phyloP scores from a whole-genome alignment of 192 early-diverging fungal genomes.

The Gorgonomyces haynaldii region DNA sequence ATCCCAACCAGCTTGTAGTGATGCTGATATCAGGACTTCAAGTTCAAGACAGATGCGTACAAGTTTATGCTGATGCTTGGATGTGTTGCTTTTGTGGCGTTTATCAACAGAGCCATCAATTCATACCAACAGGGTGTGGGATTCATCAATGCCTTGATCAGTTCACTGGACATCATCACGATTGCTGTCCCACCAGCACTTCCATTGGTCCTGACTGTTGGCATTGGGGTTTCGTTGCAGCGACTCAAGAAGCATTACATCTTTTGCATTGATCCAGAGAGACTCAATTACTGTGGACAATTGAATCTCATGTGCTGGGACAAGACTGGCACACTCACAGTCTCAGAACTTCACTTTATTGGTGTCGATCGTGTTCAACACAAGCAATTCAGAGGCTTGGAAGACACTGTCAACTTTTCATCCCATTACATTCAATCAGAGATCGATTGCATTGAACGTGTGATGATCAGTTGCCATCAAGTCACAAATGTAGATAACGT shows the following conservation, averaged over 20 bases:
- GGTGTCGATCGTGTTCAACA: constrained; percentile 8
- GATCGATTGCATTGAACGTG: background rate
- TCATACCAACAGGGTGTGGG: background rate
- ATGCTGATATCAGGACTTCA: too few relatives aligned
- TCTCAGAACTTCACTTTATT: constrained; percentile 1
- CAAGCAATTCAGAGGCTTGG: background rate
- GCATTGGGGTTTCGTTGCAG: constrained; percentile 19
- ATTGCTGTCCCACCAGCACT: constrained; percentile 38
- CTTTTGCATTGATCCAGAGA: constrained; percentile 29
- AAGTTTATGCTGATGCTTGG: constrained; percentile 26
- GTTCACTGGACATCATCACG: constrained; percentile 33
- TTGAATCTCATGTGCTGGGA: constrained; percentile 39
- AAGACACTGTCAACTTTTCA: background rate
- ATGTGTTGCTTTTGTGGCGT: constrained; percentile 26
- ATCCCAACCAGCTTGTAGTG: constrained; percentile 20
- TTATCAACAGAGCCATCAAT: constrained; percentile 16
- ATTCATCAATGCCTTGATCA: constrained; percentile 4
- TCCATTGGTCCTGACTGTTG: constrained; percentile 33
- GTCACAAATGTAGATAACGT: background rate
- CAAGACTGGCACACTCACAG: constrained; percentile 30
- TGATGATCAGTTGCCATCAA: constrained; percentile 7
- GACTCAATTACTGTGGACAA: constrained; percentile 29
- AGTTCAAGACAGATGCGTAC: constrained; percentile 30
- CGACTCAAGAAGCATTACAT: constrained; percentile 22
- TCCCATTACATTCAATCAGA: background rate